A percentile compares a stretch with the other conserved stretches of the same genome.
These are phyloP conservation scores for Fusarium verticillioides DNA, from an alignment of 2,329 filamentous ascomycete genomes.

Conservation along the genomic window DNA sequence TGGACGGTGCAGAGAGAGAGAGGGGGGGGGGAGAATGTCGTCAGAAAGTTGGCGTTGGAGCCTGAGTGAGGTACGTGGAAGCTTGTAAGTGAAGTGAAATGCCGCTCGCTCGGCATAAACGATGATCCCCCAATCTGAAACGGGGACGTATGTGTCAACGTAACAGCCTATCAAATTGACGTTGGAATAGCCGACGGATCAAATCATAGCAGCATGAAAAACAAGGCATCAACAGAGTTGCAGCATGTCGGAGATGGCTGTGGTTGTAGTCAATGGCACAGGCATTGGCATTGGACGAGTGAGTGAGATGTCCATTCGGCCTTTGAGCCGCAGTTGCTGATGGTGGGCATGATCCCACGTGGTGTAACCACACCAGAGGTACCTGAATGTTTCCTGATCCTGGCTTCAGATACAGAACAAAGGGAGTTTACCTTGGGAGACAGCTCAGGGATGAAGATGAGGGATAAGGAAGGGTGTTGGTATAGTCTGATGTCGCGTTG, in stretches of 20 bases:
- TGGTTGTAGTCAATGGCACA: conserved; percentile 22
- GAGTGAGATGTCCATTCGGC: conserved; percentile 31
- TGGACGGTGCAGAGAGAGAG: conserved; percentile 11
- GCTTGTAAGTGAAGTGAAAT: conserved; percentile 32
- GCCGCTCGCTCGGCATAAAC: conserved; percentile 32
- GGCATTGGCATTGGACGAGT: too few species aligned
- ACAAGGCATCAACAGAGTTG: conserved; percentile 11
- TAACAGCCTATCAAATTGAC: conserved; percentile 34
- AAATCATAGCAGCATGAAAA: conserved; percentile 14
- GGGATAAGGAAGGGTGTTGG: conserved; percentile 11
- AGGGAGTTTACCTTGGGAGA: background rate
- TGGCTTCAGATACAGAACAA: conserved; percentile 16
- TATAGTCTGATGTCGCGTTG: conserved; percentile 7
- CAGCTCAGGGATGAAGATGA: conserved; percentile 2
- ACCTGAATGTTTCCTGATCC: conserved; percentile 2
- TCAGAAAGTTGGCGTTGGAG: conserved; percentile 20
- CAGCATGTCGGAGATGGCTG: conserved; percentile 12
- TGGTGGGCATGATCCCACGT: conserved; percentile 40
- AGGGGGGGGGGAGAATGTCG: conserved; percentile 11
- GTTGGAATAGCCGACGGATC: background rate
- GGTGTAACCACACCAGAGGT: conserved; percentile 41
- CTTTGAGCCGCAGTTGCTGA: conserved; percentile 31
- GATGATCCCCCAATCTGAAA: conserved; percentile 26
- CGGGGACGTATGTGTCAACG: conserved; percentile 36
- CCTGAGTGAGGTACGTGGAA: conserved; percentile 1